A percentile compares a stretch with the other conserved stretches of the same genome.
Evolutionary conservation across 441 rosid genomes (phyloP).

Genomic region (Corymbia calophylla): DNA sequence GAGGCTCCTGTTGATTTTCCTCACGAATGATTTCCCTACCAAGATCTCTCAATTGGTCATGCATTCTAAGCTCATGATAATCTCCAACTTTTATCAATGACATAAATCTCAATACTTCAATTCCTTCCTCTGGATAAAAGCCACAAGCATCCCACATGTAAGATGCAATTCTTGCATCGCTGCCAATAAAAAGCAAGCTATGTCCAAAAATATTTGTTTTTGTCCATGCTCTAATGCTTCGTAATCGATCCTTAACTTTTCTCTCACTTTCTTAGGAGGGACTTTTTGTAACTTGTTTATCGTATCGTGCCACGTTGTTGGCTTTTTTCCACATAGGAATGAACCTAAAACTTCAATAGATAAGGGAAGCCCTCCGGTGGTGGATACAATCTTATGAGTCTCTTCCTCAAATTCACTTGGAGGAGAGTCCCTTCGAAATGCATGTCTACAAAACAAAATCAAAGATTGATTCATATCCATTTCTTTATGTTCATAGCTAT

Average conservation of each 20-base stretch:
- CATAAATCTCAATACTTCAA: background rate
- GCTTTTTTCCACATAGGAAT: background rate
- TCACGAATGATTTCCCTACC: background rate
- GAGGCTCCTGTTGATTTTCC: background rate
- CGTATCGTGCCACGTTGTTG: background rate
- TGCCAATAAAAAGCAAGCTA: background rate
- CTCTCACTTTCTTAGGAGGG: background rate
- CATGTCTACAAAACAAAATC: background rate
- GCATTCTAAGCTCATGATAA: background rate
- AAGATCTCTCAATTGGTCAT: background rate
- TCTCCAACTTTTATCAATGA: background rate
- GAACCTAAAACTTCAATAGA: background rate
- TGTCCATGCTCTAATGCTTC: background rate
- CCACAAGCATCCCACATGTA: background rate
- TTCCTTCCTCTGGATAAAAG: background rate
- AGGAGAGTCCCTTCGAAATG: background rate
- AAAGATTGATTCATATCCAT: background rate
- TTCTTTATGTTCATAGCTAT: background rate
- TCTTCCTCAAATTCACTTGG: background rate
- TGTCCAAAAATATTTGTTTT: background rate
- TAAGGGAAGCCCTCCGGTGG: background rate
- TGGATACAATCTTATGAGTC: background rate
- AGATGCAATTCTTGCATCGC: background rate
- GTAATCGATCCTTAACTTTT: background rate
- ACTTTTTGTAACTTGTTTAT: background rate